phyloP scores from a whole-genome alignment of 75 land plant species.

The Gnetum montanum region DNA sequence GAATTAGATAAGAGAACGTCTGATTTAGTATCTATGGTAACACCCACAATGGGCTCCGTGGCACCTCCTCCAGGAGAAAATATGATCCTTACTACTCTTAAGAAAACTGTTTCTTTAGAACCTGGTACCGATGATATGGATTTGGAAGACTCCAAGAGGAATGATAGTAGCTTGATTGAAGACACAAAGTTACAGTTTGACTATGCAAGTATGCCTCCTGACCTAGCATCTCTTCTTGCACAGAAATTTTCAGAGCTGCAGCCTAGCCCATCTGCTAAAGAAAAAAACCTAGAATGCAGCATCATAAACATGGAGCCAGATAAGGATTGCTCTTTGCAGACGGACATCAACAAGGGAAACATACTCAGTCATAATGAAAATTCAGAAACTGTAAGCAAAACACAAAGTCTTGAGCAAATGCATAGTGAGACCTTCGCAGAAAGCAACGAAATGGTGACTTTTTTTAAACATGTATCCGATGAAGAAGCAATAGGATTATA shows the following conservation, averaged over 20 bases:
- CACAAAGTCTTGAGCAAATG: too few relatives aligned
- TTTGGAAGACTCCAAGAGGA: slow-evolving; percentile 12
- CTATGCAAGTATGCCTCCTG: slow-evolving; percentile 38
- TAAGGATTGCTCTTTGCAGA: too few relatives aligned
- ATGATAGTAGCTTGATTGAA: slow-evolving; percentile 33
- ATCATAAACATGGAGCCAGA: too few relatives aligned
- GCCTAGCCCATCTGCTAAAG: not conserved
- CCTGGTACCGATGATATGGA: slow-evolving; percentile 3
- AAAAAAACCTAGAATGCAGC: not conserved
- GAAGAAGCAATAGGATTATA: too few relatives aligned
- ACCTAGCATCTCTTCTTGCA: slow-evolving; percentile 27
- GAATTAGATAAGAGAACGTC: slow-evolving; percentile 4
- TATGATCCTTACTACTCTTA: slow-evolving; percentile 24
- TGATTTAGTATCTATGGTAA: slow-evolving; percentile 20
- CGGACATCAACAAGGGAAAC: too few relatives aligned
- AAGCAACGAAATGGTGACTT: too few relatives aligned
- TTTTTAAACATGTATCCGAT: too few relatives aligned
- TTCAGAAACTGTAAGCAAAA: too few relatives aligned
- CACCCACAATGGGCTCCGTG: slow-evolving; percentile 6
- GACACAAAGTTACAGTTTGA: slow-evolving; percentile 29
- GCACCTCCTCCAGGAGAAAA: slow-evolving; percentile 10
- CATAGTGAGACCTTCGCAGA: too few relatives aligned
- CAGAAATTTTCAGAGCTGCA: slow-evolving; percentile 14
- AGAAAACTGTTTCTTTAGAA: slow-evolving; percentile 6
- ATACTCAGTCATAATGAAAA: too few relatives aligned